phyloP scores from a whole-genome alignment of 176 grass and related monocot species.

The Luzula sylvatica region DNA sequence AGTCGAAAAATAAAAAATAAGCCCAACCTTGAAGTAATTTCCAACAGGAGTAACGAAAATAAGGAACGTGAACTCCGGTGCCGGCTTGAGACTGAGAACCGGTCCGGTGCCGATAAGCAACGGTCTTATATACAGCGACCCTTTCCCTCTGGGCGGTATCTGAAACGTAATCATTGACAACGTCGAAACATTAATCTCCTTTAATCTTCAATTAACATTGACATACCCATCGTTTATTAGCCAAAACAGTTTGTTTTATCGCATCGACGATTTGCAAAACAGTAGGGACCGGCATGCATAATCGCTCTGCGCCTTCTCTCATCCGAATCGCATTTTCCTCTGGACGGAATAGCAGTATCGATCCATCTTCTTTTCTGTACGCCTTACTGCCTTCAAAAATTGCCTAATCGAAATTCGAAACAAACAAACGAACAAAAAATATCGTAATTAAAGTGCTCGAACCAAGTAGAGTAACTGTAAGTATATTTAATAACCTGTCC shows the following conservation, averaged over 20 bases:
- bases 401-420: constrained; percentile 49
- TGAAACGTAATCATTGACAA: constrained; percentile 29
- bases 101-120: constrained; percentile 78
- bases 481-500: constrained; percentile 63
- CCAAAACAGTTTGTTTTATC: constrained; percentile 76
- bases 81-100: constrained; percentile 85
- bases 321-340: constrained; percentile 82
- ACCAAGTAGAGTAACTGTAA: neutral
- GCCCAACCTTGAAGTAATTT: constrained; percentile 89
- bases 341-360: constrained; percentile 85
- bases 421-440: constrained; percentile 13
- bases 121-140: constrained; percentile 87
- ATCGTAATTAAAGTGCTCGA: no score
- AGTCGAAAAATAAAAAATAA: neutral
- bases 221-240: constrained; percentile 80
- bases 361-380: constrained; percentile 57
- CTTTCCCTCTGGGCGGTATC: constrained; percentile 87
- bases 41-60: constrained; percentile 94
- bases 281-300: constrained; percentile 81
- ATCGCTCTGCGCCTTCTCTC: constrained; percentile 68
- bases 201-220: no score
- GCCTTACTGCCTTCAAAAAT: constrained; percentile 91
- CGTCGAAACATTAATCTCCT: no score
- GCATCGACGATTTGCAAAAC: constrained; percentile 77
- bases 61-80: constrained; percentile 89